These are phyloP conservation scores for Apophysomyces ossiformis DNA, from an alignment of 371 early-diverging fungal genomes.

Conservation along the genomic window DNA sequence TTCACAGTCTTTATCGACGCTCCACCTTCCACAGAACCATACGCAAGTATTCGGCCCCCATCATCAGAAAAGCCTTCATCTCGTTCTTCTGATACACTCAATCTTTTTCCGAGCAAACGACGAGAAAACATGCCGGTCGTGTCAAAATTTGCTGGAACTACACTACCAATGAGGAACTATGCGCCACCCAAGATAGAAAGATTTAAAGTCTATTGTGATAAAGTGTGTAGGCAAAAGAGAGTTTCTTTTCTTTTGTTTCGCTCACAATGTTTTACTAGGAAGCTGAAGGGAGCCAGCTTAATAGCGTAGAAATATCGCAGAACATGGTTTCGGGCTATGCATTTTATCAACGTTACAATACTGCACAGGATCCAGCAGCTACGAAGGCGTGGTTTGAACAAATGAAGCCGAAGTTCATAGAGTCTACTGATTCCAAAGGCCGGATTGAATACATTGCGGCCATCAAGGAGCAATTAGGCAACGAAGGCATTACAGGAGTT, in stretches of 20 bases:
- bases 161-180: conserved; percentile 42
- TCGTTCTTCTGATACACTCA: conserved; percentile 35
- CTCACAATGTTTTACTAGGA: no score
- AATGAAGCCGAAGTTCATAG: neutral
- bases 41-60: conserved; percentile 16
- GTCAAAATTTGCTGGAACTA: conserved; percentile 56
- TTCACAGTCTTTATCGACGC: conserved; percentile 17
- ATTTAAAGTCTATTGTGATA: conserved; percentile 53
- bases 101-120: conserved; percentile 23
- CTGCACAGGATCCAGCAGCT: neutral
- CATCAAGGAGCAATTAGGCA: neutral
- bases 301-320: neutral
- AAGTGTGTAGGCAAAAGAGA: conserved; percentile 1
- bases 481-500: neutral
- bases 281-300: neutral
- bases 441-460: conserved; percentile 11
- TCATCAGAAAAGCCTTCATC: conserved; percentile 20
- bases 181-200: conserved; percentile 23
- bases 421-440: conserved; percentile 16
- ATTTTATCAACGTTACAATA: neutral
- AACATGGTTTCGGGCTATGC: neutral
- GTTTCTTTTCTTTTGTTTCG: neutral
- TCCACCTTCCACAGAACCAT: conserved; percentile 15
- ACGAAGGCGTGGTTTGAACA: neutral
- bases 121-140: conserved; percentile 57